A percentile compares a stretch with the other conserved stretches of the same genome.
These are phyloP conservation scores for Psilocybe tampanensis DNA, from an alignment of 768 basidiomycete species.

Conservation along the genomic window DNA sequence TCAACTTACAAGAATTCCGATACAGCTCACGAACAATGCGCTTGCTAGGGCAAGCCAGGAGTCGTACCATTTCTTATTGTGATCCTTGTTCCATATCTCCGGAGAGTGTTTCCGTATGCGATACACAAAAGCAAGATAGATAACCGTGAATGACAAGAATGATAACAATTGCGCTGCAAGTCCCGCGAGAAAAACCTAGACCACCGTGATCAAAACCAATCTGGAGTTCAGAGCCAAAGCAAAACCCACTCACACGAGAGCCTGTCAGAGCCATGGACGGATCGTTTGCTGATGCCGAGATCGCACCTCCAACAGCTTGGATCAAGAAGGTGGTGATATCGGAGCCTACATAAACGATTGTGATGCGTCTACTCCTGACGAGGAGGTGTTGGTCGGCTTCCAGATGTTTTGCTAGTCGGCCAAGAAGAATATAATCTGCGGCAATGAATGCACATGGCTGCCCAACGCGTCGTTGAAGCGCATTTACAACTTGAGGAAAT, in stretches of 20 bases:
- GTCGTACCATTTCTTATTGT: conserved; percentile 43
- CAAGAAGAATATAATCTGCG: conserved; percentile 67
- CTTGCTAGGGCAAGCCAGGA: conserved; percentile 63
- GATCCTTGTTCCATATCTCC: conserved; percentile 42
- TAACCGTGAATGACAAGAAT: conserved; percentile 47
- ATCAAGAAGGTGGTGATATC: conserved; percentile 70
- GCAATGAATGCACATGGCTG: conserved; percentile 79
- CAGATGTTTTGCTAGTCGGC: conserved; percentile 56
- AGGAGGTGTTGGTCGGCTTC: conserved; percentile 48
- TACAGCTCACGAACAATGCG: conserved; percentile 54
- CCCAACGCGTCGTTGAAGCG: not conserved
- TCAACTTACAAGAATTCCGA: conserved; percentile 60
- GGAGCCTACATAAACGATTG: conserved; percentile 58
- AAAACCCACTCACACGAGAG: conserved; percentile 35
- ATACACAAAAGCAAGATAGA: conserved; percentile 51
- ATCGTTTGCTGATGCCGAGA: conserved; percentile 44
- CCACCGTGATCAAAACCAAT: not conserved
- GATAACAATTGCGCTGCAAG: conserved; percentile 58
- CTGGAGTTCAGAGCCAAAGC: not conserved
- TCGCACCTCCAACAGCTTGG: conserved; percentile 50
- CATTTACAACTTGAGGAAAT: not conserved
- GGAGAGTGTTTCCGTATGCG: conserved; percentile 45
- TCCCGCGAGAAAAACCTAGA: conserved; percentile 58
- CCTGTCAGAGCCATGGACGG: conserved; percentile 28
- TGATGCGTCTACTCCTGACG: conserved; percentile 50